phyloP scores from a whole-genome alignment of 306 rosid genomes.

The Elaeagnus macrophylla region DNA sequence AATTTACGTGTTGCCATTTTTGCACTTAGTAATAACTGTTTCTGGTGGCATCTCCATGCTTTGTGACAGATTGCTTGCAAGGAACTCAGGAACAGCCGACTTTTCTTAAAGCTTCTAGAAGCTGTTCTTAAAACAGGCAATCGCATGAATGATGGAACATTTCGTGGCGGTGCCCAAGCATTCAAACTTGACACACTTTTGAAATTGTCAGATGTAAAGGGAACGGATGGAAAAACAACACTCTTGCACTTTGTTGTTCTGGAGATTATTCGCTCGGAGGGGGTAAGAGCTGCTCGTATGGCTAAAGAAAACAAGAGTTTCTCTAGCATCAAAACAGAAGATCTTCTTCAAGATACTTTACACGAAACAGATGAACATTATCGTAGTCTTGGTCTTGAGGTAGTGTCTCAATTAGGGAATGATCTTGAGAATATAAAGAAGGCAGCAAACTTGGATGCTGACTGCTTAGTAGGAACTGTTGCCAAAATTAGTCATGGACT shows the following conservation, averaged over 20 bases:
- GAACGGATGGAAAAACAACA: constrained; percentile 87
- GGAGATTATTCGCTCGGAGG: constrained; percentile 89
- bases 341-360: constrained; percentile 35
- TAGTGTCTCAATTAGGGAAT: constrained; percentile 52
- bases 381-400: constrained; percentile 58
- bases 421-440: constrained; percentile 78
- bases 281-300: constrained; percentile 59
- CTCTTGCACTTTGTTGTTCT: constrained; percentile 86
- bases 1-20: constrained; percentile 7
- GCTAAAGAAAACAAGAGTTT: constrained; percentile 43
- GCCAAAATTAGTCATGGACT: constrained; percentile 59
- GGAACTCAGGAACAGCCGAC: constrained; percentile 67
- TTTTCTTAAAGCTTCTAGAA: constrained; percentile 95
- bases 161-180: constrained; percentile 93
- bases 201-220: constrained; percentile 86
- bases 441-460: constrained; percentile 79
- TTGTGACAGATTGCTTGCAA: constrained; percentile 67
- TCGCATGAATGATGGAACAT: constrained; percentile 95
- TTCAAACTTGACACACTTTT: constrained; percentile 88
- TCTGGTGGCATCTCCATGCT: constrained; percentile 17
- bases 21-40: constrained; percentile 1
- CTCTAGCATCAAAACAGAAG: constrained; percentile 60
- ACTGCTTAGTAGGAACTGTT: constrained; percentile 63
- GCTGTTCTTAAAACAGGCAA: constrained; percentile 98
- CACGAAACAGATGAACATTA: constrained; percentile 54